Percentiles rank a stretch among this genome's conserved stretches.
These are phyloP conservation scores for Rosa rugosa DNA, from an alignment of 306 rosid species.

Conservation along the genomic window DNA sequence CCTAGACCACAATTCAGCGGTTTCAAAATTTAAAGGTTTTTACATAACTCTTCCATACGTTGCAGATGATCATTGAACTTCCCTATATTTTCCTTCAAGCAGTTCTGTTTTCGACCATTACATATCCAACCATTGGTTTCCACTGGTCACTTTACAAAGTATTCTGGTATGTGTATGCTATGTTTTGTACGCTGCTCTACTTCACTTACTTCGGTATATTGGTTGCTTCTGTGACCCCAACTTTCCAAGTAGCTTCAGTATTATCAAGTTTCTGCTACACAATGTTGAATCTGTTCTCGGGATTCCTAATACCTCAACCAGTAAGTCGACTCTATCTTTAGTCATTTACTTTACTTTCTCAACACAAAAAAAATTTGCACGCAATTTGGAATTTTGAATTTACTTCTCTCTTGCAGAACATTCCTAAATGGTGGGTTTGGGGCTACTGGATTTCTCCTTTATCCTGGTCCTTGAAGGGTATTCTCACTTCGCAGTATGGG, in stretches of 20 bases:
- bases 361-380: neutral
- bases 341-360: neutral
- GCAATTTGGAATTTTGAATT: neutral
- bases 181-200: constrained; percentile 24
- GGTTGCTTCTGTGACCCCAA: constrained; percentile 27
- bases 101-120: constrained; percentile 22
- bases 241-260: constrained; percentile 28
- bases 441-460: constrained; percentile 27
- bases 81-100: neutral
- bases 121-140: constrained; percentile 29
- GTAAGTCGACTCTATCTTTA: constrained; percentile 14
- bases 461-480: constrained; percentile 27
- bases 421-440: constrained; percentile 30
- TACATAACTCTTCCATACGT: neutral
- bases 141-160: constrained; percentile 29
- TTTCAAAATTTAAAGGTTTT: too few relatives aligned
- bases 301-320: constrained; percentile 31
- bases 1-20: neutral
- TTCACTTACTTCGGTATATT: constrained; percentile 32
- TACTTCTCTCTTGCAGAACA: neutral
- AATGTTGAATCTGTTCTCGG: constrained; percentile 25
- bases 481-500: constrained; percentile 32
- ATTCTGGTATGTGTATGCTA: constrained; percentile 25
- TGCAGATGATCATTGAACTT: neutral
- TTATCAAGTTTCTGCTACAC: constrained; percentile 23